Percentiles rank a stretch among this genome's conserved stretches.
Conservation (phyloP, 1,139 yeast species). For the Pichia sp. region DNA sequence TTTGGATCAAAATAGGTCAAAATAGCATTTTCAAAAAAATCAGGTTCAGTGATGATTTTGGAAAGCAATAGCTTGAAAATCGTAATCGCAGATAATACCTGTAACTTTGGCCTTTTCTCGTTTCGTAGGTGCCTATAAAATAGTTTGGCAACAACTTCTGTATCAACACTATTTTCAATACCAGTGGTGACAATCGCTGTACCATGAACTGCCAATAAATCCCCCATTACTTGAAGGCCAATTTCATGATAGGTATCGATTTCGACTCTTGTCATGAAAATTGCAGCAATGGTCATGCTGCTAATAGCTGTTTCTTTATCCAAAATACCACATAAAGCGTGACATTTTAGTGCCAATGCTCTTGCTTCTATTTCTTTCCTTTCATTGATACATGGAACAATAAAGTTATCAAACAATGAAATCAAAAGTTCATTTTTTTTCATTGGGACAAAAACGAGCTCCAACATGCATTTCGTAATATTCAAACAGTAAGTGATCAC, state of each 20-base stretch:
- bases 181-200: slow-evolving; percentile 46
- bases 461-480: slow-evolving; percentile 65
- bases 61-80: slow-evolving; percentile 75
- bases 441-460: slow-evolving; percentile 56
- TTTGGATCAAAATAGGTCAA: slow-evolving; percentile 68
- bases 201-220: slow-evolving; percentile 73
- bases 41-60: slow-evolving; percentile 63
- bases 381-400: slow-evolving; percentile 68
- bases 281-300: slow-evolving; percentile 50
- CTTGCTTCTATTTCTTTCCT: slow-evolving; percentile 53
- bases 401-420: slow-evolving; percentile 67
- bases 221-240: slow-evolving; percentile 67
- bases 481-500: slow-evolving; percentile 58
- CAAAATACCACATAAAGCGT: slow-evolving; percentile 72
- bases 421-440: slow-evolving; percentile 59
- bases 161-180: slow-evolving; percentile 53
- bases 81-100: slow-evolving; percentile 81
- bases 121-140: slow-evolving; percentile 60
- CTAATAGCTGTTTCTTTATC: slow-evolving; percentile 58
- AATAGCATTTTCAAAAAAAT: slow-evolving; percentile 62
- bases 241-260: slow-evolving; percentile 52
- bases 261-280: slow-evolving; percentile 46
- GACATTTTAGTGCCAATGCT: slow-evolving; percentile 62
- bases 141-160: slow-evolving; percentile 49
- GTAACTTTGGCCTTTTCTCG: slow-evolving; percentile 54